These are phyloP conservation scores for Cladophialophora exuberans DNA, from an alignment of 2,329 filamentous ascomycete genomes.

Conservation along the genomic window DNA sequence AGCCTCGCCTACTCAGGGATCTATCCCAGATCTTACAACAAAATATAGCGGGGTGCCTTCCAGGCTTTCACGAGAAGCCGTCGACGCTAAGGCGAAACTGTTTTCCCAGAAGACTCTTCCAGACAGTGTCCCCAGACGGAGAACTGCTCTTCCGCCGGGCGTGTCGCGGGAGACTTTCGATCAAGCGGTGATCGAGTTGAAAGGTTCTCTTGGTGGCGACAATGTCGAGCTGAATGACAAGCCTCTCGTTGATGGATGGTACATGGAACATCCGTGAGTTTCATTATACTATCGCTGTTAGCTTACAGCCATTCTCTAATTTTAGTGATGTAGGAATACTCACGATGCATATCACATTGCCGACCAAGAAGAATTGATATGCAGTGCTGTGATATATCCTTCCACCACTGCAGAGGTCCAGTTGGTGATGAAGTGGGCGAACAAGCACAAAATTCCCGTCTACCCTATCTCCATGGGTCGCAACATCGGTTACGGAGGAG, in stretches of 20 bases:
- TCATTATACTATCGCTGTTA: background rate
- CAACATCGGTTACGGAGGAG: slow-evolving; percentile 55
- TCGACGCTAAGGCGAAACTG: slow-evolving; percentile 27
- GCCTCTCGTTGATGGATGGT: slow-evolving; percentile 39
- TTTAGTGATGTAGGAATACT: slow-evolving; percentile 37
- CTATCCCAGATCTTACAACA: slow-evolving; percentile 22
- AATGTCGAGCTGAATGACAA: slow-evolving; percentile 33
- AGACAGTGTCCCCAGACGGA: slow-evolving; percentile 20
- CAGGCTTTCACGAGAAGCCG: slow-evolving; percentile 26
- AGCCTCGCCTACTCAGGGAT: slow-evolving; percentile 6
- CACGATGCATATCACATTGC: slow-evolving; percentile 50
- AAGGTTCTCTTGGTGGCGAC: slow-evolving; percentile 20
- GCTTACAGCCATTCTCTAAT: background rate
- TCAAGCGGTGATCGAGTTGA: slow-evolving; percentile 29
- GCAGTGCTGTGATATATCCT: slow-evolving; percentile 47
- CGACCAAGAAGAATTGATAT: slow-evolving; percentile 49
- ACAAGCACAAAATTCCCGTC: slow-evolving; percentile 39
- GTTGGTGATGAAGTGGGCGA: slow-evolving; percentile 38
- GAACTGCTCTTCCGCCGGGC: slow-evolving; percentile 27
- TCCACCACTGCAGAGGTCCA: slow-evolving; percentile 41
- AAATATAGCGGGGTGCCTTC: slow-evolving; percentile 26
- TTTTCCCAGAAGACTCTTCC: slow-evolving; percentile 31
- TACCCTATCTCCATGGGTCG: slow-evolving; percentile 45
- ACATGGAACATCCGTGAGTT: slow-evolving; percentile 41
- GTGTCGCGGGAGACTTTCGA: slow-evolving; percentile 25